Conservation (phyloP, 495 filamentous ascomycete genomes). For the Peziza echinospora region DNA sequence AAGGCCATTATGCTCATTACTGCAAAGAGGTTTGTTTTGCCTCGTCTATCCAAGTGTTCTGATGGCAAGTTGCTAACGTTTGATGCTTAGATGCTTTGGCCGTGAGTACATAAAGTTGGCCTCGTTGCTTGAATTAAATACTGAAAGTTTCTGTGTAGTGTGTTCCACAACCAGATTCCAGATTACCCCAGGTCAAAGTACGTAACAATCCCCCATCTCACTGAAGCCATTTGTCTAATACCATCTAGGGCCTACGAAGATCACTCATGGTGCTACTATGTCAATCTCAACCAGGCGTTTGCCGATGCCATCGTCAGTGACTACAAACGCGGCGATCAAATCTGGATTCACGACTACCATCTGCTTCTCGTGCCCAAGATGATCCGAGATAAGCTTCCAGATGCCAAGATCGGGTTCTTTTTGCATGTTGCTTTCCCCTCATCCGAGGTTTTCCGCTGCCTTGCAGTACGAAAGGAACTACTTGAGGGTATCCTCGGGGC, state of each 20-base stretch:
- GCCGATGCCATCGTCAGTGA: conserved; percentile 70
- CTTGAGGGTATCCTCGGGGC: conserved; percentile 79
- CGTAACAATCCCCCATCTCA: too few relatives aligned
- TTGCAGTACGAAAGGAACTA: conserved; percentile 62
- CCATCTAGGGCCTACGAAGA: conserved; percentile 50
- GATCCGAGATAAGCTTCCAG: conserved; percentile 65
- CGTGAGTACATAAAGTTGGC: too few relatives aligned
- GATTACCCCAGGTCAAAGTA: conserved; percentile 87
- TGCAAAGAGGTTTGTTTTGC: conserved; percentile 38
- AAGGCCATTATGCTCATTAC: conserved; percentile 80
- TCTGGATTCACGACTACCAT: conserved; percentile 94
- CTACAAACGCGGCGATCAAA: conserved; percentile 74
- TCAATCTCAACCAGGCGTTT: conserved; percentile 72
- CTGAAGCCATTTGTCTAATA: not conserved
- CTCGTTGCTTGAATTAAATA: conserved; percentile 16
- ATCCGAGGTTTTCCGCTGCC: conserved; percentile 79
- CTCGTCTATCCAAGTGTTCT: conserved; percentile 1
- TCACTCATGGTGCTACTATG: conserved; percentile 87
- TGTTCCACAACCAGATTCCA: conserved; percentile 91
- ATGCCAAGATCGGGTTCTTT: conserved; percentile 88
- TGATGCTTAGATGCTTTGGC: conserved; percentile 63
- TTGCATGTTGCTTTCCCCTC: conserved; percentile 87
- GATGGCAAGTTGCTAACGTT: too few relatives aligned
- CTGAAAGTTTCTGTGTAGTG: conserved; percentile 12
- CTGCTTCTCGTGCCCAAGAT: conserved; percentile 76